phyloP scores from a whole-genome alignment of 139 green algal genomes.

The Picochlorum sp. region DNA sequence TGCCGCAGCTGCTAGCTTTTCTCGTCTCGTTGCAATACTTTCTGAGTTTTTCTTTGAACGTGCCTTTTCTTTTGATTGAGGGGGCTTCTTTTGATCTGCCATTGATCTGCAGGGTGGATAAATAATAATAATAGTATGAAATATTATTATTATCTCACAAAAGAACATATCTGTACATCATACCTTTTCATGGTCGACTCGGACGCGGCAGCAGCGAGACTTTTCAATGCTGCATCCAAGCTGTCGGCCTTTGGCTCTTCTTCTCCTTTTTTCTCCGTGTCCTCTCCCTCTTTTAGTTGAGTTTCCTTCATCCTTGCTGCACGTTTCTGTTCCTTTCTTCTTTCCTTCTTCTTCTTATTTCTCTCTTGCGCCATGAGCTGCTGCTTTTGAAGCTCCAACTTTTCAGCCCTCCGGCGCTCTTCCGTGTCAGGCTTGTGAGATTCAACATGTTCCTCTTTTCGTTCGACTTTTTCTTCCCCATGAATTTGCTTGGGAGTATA shows the following conservation, averaged over 20 bases:
- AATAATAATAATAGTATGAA: too few relatives aligned
- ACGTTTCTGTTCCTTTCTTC: not conserved
- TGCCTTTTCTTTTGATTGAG: not conserved
- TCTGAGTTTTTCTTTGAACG: slow-evolving; percentile 25
- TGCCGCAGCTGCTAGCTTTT: slow-evolving; percentile 62
- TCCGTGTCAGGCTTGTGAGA: too few relatives aligned
- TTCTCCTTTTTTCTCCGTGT: slow-evolving; percentile 33
- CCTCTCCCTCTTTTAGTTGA: slow-evolving; percentile 4
- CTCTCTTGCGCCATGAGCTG: not conserved
- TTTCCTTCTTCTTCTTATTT: slow-evolving; percentile 1
- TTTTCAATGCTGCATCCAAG: slow-evolving; percentile 23
- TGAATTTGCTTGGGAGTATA: too few relatives aligned
- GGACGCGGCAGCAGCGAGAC: slow-evolving; percentile 25
- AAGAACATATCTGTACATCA: too few relatives aligned
- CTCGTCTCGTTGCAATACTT: slow-evolving; percentile 37
- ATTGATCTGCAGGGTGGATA: too few relatives aligned
- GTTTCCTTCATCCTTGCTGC: slow-evolving; percentile 6
- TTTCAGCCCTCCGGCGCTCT: too few relatives aligned
- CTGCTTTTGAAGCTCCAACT: too few relatives aligned
- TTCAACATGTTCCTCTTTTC: too few relatives aligned
- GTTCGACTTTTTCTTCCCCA: too few relatives aligned
- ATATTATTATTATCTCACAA: too few relatives aligned
- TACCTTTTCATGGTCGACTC: slow-evolving; percentile 34
- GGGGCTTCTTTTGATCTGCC: not conserved
- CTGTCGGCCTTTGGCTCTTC: slow-evolving; percentile 51